Evolutionary conservation across 2,329 filamentous ascomycete genomes (phyloP), one percentile per base, ranked within the genome.

Genomic region (Acarospora socialis): DNA sequence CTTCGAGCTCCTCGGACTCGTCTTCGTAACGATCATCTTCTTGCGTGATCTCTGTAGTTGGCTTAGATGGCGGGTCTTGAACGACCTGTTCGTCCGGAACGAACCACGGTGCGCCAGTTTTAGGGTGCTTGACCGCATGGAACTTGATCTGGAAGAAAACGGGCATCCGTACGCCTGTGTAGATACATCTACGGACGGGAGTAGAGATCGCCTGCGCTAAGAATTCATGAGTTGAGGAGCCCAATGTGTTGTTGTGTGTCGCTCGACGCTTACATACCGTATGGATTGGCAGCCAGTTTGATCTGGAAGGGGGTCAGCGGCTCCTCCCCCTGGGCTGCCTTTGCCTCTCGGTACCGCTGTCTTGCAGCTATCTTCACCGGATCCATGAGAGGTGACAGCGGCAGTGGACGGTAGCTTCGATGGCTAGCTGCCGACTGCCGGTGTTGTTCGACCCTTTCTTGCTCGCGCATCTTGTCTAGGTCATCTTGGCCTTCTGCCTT

Each of bases 41-140:
- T 14, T 2, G 24, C 31, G 3, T 17, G 3, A 14, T 5, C 17
- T 9, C 20, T 25, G n/a, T 22, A 9, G 8, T 24, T 13, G 2
- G 21, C 13, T 14, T 28, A 18, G 9, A 31, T 10, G 9, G 35
- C 13, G n/a, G 38, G 21, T 15, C 19, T 40, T 24, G 40, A 38
- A 9, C 40, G 31, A 15, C 41, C n/a, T n/a, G n/a, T n/a, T n/a
- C n/a, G n/a, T n/a, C n/a, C n/a, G n/a, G n/a, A n/a, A n/a, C n/a
- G n/a, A n/a, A 36, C 40, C 40, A 43, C 32, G 40, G 38, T 21
- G 29, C 34, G 21, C 40, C 40, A 14, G 35, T 43, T 30, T 33
- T 34, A 13, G 40, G 40, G 24, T 43, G 38, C 21, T 25, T 28
- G 9, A 32, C 23, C 14, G 41, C 27, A 21, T 33, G 33, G 7